Percentiles rank a stretch among this genome's conserved stretches.
Evolutionary conservation across 208 protist genomes (phyloP).

Genomic region (Naegleria fowleri): DNA sequence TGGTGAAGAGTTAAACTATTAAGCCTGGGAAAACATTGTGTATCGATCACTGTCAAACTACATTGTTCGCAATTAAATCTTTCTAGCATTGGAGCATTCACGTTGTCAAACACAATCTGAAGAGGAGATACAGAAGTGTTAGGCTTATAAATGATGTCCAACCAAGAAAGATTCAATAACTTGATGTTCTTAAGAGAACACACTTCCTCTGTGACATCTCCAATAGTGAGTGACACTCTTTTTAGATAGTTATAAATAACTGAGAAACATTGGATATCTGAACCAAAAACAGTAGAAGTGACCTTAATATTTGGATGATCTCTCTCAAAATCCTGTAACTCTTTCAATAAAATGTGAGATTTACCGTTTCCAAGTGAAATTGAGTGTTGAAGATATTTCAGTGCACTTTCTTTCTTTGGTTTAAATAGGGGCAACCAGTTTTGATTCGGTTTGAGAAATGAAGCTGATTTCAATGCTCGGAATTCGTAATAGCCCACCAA

Average conservation of each 20-base stretch:
- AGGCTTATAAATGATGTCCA: neutral
- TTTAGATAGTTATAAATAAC: neutral
- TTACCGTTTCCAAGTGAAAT: neutral
- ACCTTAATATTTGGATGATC: neutral
- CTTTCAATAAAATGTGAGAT: neutral
- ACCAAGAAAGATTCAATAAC: neutral
- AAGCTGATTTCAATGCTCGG: too few relatives aligned
- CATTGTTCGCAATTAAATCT: neutral
- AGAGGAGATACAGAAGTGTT: neutral
- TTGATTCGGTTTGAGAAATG: too few relatives aligned
- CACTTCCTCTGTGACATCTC: neutral
- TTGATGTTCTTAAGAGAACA: neutral
- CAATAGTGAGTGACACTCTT: neutral
- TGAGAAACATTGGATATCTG: neutral
- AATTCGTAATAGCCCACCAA: neutral
- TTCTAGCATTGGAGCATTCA: neutral
- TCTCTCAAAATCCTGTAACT: neutral
- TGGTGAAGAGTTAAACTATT: neutral
- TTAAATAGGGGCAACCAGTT: neutral
- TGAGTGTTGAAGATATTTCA: neutral
- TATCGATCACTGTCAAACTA: neutral
- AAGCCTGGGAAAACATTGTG: neutral
- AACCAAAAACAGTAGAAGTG: neutral
- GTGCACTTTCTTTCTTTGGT: neutral
- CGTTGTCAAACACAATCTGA: neutral